Percentiles rank a stretch among this genome's conserved stretches.
Conservation (phyloP, 2,329 filamentous ascomycete genomes). For the Aspergillus ochraceoroseus region DNA sequence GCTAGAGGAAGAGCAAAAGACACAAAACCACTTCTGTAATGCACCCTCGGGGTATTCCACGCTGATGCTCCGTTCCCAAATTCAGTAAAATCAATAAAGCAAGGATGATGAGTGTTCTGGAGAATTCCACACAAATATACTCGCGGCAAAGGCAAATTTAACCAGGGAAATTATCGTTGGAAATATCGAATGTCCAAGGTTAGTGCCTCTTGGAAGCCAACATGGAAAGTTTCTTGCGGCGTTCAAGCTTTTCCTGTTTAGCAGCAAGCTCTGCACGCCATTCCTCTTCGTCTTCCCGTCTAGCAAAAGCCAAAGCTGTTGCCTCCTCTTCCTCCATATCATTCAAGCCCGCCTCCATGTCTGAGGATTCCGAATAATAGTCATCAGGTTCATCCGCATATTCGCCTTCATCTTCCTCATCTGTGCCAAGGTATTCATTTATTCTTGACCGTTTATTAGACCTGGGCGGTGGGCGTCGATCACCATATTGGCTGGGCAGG, state of each 20-base stretch:
- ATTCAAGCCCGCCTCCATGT: conserved; percentile 49
- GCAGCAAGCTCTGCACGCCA: conserved; percentile 41
- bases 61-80: conserved; percentile 26
- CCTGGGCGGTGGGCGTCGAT: conserved; percentile 26
- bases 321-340: conserved; percentile 47
- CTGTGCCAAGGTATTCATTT: conserved; percentile 46
- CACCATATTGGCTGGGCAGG: conserved; percentile 28
- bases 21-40: conserved; percentile 18
- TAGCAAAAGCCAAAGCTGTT: conserved; percentile 39
- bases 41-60: conserved; percentile 26
- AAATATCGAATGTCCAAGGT: conserved; percentile 1
- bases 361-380: conserved; percentile 46
- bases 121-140: not conserved
- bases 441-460: conserved; percentile 27
- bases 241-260: conserved; percentile 46
- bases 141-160: not conserved
- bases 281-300: conserved; percentile 47
- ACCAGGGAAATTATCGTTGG: not conserved
- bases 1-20: conserved; percentile 7
- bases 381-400: conserved; percentile 40
- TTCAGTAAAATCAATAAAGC: conserved; percentile 5
- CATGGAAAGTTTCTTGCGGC: conserved; percentile 40
- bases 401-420: conserved; percentile 47
- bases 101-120: not conserved
- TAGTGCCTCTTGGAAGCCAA: conserved; percentile 37